Percentiles rank a stretch among this genome's conserved stretches.
Evolutionary conservation across 164 flowering plant species (phyloP).

Genomic region (Macadamia tetraphylla): DNA sequence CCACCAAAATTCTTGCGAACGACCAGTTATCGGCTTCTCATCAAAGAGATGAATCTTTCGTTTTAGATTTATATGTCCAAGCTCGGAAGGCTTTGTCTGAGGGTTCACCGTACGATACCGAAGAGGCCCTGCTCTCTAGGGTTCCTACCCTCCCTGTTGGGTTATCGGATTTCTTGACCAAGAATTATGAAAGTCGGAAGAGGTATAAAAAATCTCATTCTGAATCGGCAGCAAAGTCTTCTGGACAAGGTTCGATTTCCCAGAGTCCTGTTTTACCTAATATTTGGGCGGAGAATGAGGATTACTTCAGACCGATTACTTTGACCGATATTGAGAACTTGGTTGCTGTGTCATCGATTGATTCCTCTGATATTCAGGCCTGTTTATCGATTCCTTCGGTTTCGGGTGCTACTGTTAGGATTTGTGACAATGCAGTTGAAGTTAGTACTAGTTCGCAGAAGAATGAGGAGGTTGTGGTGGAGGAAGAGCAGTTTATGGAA

Average conservation of each 20-base stretch:
- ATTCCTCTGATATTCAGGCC: conserved; percentile 21
- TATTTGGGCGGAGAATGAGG: conserved; percentile 75
- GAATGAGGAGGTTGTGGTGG: conserved; percentile 9
- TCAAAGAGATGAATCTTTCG: not conserved
- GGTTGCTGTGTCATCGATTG: conserved; percentile 17
- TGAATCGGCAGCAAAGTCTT: conserved; percentile 36
- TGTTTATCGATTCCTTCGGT: conserved; percentile 40
- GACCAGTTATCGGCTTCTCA: not conserved
- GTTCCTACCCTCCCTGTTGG: conserved; percentile 57
- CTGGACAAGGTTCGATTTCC: conserved; percentile 15
- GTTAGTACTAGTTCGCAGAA: not conserved
- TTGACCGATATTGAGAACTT: conserved; percentile 56
- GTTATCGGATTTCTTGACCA: conserved; percentile 44
- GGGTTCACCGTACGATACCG: conserved; percentile 70
- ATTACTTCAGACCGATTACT: conserved; percentile 60
- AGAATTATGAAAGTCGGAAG: conserved; percentile 42
- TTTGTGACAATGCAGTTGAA: conserved; percentile 8
- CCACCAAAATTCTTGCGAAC: conserved; percentile 10
- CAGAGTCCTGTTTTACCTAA: conserved; percentile 15
- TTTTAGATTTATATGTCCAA: conserved; percentile 53
- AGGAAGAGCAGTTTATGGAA: conserved; percentile 17
- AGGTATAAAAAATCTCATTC: conserved; percentile 62
- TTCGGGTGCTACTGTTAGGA: conserved; percentile 1
- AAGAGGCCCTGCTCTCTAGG: conserved; percentile 33
- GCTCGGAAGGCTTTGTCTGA: conserved; percentile 62